Evolutionary conservation across 805 yeast genomes (phyloP), one percentile per base, ranked within the genome.

Genomic region (Jamesozyma lodderae): DNA sequence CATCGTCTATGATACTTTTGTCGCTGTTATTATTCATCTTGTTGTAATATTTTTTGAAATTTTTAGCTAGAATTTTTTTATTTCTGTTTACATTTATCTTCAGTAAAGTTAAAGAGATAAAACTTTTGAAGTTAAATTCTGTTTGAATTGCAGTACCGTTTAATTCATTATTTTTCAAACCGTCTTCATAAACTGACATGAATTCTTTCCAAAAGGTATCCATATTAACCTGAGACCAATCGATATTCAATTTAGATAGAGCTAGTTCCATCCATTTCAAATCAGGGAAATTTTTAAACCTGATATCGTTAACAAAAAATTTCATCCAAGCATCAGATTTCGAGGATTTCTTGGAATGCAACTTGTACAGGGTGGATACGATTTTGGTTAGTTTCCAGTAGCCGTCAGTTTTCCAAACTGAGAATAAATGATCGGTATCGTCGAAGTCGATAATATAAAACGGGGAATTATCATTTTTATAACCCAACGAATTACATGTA

Each of bases 361-460:
- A 31, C 19, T 35, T 27, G 23, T 44, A 49, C 26, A 57, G 36
- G 2, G 41, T 38, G 6, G 53, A 37, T 30, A 55, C 44, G 1
- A 52, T 38, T 13, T 41, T 37, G 30, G 49, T 50, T 22, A 49
- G 20, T n/a, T 51, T 45, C 59, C 59, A 57, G 10, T 42, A 38
- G 2, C 55, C 53, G 8, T 48, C 52, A 3, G 57, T 46, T 32
- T 46, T 52, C 60, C 60, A 57, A 23, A 57, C 30, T 27, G 51
- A 48, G 28, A 49, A 51, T 4, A 34, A 27, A 13, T 45, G 41
- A 20, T 45, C 36, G 4, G 37, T 43, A 22, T 45, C 51, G 38
- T 56, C 51, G 27, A 44, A 57, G 27, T 56, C 60, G 6, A 57
- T 36, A 20, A 57, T 45, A 33, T 45, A 57, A 29, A 49, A 49